A percentile compares a stretch with the other conserved stretches of the same genome.
These are phyloP conservation scores for Rhizodiscina lignyota DNA, from an alignment of 495 filamentous ascomycete genomes.

Conservation along the genomic window DNA sequence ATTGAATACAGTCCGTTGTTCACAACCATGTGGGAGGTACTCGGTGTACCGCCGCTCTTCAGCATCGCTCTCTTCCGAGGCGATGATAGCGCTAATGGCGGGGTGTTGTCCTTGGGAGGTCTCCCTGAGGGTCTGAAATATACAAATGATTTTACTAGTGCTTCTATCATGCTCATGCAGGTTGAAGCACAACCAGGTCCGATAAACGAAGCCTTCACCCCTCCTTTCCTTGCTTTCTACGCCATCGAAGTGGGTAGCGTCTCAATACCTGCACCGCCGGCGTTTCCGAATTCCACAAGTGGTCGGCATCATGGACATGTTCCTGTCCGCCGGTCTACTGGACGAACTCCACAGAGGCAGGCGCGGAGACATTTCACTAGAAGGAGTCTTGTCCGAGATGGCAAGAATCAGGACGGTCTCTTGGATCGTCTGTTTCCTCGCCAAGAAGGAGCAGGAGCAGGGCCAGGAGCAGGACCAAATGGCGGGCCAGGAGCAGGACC, in stretches of 20 bases:
- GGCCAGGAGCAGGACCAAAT: too few relatives aligned
- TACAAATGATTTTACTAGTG: conserved; percentile 18
- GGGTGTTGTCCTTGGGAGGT: conserved; percentile 36
- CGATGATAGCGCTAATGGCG: conserved; percentile 6
- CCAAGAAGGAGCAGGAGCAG: too few relatives aligned
- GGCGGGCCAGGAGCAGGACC: conserved; percentile 1
- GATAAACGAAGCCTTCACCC: neutral
- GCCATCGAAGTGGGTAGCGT: neutral
- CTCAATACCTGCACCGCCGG: too few relatives aligned
- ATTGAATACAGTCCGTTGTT: conserved; percentile 39
- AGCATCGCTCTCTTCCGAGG: conserved; percentile 26
- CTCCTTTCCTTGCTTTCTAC: neutral
- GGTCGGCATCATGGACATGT: neutral
- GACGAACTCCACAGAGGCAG: neutral
- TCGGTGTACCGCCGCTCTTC: conserved; percentile 37
- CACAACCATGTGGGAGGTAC: conserved; percentile 35
- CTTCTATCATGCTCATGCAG: conserved; percentile 22
- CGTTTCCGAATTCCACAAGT: too few relatives aligned
- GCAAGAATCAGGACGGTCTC: neutral
- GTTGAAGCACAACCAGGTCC: neutral
- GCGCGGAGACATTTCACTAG: neutral
- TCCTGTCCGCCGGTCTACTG: neutral
- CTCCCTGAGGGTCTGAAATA: conserved; percentile 23
- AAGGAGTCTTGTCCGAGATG: neutral
- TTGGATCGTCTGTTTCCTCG: conserved; percentile 1